A percentile compares a stretch with the other conserved stretches of the same genome.
These are phyloP conservation scores for Pouteria campechiana DNA, from an alignment of 179 eudicot genomes.

Conservation along the genomic window DNA sequence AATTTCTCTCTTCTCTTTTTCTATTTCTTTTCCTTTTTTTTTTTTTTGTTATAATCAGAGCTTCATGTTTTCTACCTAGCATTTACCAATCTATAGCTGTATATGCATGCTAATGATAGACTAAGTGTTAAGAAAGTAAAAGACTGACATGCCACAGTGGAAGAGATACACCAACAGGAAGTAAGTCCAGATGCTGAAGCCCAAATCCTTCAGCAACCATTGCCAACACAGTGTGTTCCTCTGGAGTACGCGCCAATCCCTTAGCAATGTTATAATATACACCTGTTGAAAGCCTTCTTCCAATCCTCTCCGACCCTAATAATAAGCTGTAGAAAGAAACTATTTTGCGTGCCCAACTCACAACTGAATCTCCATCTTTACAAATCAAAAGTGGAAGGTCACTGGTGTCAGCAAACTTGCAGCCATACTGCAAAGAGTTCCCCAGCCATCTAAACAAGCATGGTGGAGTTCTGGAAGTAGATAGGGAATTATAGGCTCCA, in stretches of 20 bases:
- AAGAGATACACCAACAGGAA: conserved; percentile 91
- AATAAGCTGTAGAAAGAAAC: conserved; percentile 77
- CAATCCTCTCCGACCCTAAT: conserved; percentile 51
- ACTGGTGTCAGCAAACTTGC: conserved; percentile 23
- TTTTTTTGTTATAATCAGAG: no score
- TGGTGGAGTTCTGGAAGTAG: conserved; percentile 47
- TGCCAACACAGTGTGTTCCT: conserved; percentile 76
- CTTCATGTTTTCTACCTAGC: no score
- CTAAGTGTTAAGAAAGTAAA: no score
- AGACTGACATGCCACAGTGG: conserved; percentile 93
- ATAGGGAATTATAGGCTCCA: conserved; percentile 13
- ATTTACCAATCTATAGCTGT: no score
- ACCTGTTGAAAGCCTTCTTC: conserved; percentile 64
- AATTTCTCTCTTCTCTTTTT: no score
- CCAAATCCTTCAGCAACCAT: conserved; percentile 98
- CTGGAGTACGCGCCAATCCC: conserved; percentile 52
- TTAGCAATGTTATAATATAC: conserved; percentile 64
- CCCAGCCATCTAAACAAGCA: conserved; percentile 92
- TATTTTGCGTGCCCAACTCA: conserved; percentile 85
- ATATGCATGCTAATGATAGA: no score
- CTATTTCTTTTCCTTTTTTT: no score
- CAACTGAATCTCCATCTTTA: conserved; percentile 48
- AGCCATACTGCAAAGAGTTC: conserved; percentile 66
- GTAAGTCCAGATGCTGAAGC: conserved; percentile 80
- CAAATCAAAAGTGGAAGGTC: conserved; percentile 76